Percentiles rank a stretch among this genome's conserved stretches.
phyloP scores from a whole-genome alignment of 345 rosid genomes.

The Arabis hirsuta region DNA sequence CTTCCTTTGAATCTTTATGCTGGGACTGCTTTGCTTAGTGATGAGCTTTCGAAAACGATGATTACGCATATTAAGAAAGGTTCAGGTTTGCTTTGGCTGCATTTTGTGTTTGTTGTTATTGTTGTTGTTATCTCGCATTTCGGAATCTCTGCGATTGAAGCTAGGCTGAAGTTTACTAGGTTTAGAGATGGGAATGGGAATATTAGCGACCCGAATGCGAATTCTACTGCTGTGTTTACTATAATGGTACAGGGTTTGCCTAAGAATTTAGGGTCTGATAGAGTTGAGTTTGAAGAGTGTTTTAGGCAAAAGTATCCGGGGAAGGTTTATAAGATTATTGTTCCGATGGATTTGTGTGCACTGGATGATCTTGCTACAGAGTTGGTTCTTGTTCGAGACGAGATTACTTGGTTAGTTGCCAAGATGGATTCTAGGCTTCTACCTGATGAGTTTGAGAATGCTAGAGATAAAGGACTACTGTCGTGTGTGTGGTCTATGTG shows the following conservation, averaged over 20 bases:
- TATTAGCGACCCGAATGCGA: conserved; percentile 63
- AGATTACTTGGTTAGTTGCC: conserved; percentile 89
- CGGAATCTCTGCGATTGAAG: conserved; percentile 70
- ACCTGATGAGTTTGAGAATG: conserved; percentile 55
- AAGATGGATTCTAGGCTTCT: conserved; percentile 77
- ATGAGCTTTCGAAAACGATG: conserved; percentile 88
- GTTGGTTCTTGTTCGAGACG: conserved; percentile 78
- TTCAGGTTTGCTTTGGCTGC: conserved; percentile 80
- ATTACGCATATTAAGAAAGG: conserved; percentile 83
- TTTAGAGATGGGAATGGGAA: conserved; percentile 96
- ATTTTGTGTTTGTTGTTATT: conserved; percentile 70
- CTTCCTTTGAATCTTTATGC: conserved; percentile 84
- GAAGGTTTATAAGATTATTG: conserved; percentile 71
- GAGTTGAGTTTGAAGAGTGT: conserved; percentile 66
- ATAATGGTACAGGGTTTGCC: conserved; percentile 93
- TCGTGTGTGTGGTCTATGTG: conserved; percentile 40
- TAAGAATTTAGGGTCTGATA: conserved; percentile 74
- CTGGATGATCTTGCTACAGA: conserved; percentile 90
- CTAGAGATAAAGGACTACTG: conserved; percentile 42
- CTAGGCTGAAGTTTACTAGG: conserved; percentile 77
- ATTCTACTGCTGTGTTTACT: conserved; percentile 82
- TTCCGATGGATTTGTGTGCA: conserved; percentile 97
- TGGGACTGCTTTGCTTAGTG: conserved; percentile 72
- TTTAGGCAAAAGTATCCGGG: conserved; percentile 81
- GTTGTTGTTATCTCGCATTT: conserved; percentile 69